Evolutionary conservation across 148 eudicot genomes (phyloP).

Genomic region (Camellia japonica): DNA sequence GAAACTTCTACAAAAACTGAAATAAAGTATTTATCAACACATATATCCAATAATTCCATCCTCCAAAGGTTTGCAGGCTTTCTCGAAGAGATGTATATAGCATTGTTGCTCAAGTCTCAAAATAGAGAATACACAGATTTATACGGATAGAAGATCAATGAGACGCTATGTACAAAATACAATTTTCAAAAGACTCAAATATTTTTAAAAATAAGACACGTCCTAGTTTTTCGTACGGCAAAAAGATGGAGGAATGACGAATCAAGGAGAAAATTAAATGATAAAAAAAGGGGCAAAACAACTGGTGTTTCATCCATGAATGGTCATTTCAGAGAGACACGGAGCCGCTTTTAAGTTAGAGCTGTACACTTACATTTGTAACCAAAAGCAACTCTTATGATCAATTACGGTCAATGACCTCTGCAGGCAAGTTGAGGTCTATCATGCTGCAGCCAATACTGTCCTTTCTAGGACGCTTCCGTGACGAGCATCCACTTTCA

Average conservation of each 20-base stretch:
- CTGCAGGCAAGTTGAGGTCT: constrained; percentile 47
- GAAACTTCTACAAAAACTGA: background rate
- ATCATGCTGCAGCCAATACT: constrained; percentile 17
- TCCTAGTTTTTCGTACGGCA: background rate
- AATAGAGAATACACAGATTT: background rate
- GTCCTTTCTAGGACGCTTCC: constrained; percentile 35
- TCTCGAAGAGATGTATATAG: background rate
- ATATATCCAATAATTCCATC: background rate
- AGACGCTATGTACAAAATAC: background rate
- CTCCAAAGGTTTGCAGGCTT: background rate
- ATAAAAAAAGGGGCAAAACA: too few species aligned
- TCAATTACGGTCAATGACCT: constrained; percentile 26
- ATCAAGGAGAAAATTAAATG: too few species aligned
- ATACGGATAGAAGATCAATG: background rate
- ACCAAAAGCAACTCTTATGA: background rate
- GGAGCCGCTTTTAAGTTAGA: constrained; percentile 18
- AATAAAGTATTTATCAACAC: background rate
- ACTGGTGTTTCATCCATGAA: too few species aligned
- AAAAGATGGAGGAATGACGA: too few species aligned
- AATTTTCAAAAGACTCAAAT: too few species aligned
- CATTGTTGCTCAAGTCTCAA: background rate
- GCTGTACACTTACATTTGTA: constrained; percentile 18
- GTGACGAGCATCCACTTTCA: constrained; percentile 22
- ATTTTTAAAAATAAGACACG: too few species aligned
- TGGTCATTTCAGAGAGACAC: background rate